Base-by-base conservation (phyloP, 202 grass and related monocot genomes). In the Saccharum hybrid region DNA sequence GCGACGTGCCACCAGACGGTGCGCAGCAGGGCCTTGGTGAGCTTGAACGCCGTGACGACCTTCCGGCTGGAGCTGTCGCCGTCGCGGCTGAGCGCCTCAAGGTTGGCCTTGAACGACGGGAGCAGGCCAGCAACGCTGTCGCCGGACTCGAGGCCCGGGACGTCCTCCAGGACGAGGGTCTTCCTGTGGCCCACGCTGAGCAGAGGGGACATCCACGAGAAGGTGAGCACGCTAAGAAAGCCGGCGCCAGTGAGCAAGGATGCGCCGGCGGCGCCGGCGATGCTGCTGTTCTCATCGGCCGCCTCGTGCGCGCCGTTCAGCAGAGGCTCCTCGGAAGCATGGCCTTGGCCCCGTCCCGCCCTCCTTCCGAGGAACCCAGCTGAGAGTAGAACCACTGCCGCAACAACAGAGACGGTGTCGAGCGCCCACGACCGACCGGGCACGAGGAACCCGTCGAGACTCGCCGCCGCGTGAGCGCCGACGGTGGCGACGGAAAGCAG, bases 1-100 rank as follows among this genome's bases (percentile, higher is more conserved):
- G 83, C 6, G 78, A 98, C 87, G 13, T 94, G 90, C 41, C 72
- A 78, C 92, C 86, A 94, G 26, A 81, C 83, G 9, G 92, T 88
- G 80, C 88, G 87, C 56, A 98, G 75, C 36, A 98, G 68, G 5
- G 92, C 87, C 81, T 85, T 98, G 6, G 85, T 86, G 71, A 98
- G 92, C 72, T 83, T 93, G 72, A 93, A 90, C 6, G 90, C 64
- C 28, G 95, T 90, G 72, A 98, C 48, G 66, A 37, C 61, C 54
- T 66, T 76, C 71, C 57, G 65, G 49, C 81, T 46, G 43, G 43
- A 40, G 67, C 67, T 40, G 19, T 22, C 36, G 18, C 19, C n/a
- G n/a, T 13, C 38, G 38, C 67, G n/a, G 11, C 39, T 3, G 38
- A 70, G 39, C 67, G 67, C 67, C 39, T 70, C 67, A 21, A 70